These are phyloP conservation scores for Panicum hallii DNA, from an alignment of 202 grass and related monocot species.

Conservation along the genomic window DNA sequence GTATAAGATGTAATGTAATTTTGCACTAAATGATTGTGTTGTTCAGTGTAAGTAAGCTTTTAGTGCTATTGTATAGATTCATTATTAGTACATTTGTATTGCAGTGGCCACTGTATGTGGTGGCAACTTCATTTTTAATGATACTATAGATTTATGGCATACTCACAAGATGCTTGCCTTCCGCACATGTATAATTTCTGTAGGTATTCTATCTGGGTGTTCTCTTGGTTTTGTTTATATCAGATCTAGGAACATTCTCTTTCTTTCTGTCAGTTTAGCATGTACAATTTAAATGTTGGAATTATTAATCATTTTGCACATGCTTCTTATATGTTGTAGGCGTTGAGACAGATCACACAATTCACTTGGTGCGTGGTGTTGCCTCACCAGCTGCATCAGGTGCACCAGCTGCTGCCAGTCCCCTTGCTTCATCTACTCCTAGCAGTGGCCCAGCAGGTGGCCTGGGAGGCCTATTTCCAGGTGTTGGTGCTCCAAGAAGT, in stretches of 20 bases:
- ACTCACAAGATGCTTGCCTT: slow-evolving; percentile 17
- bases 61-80: slow-evolving; percentile 11
- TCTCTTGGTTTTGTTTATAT: slow-evolving; percentile 21
- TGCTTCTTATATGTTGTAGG: slow-evolving; percentile 61
- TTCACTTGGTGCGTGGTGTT: slow-evolving; percentile 86
- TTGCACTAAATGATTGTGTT: neutral
- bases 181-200: neutral
- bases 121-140: neutral
- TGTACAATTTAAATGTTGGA: slow-evolving; percentile 10
- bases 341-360: slow-evolving; percentile 91
- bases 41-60: slow-evolving; percentile 12
- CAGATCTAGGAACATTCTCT: slow-evolving; percentile 2
- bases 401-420: slow-evolving; percentile 55
- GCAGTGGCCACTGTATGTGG: neutral
- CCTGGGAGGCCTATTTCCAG: slow-evolving; percentile 59
- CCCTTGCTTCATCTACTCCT: slow-evolving; percentile 59
- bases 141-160: neutral
- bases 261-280: slow-evolving; percentile 20
- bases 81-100: neutral
- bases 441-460: slow-evolving; percentile 56
- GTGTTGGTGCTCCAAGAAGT: slow-evolving; percentile 61
- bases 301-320: slow-evolving; percentile 10
- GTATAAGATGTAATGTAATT: neutral
- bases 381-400: slow-evolving; percentile 50
- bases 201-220: neutral